Evolutionary conservation across 2,329 filamentous ascomycete genomes (phyloP), one percentile per base, ranked within the genome.

Genomic region (Parascedosporium putredinis): DNA sequence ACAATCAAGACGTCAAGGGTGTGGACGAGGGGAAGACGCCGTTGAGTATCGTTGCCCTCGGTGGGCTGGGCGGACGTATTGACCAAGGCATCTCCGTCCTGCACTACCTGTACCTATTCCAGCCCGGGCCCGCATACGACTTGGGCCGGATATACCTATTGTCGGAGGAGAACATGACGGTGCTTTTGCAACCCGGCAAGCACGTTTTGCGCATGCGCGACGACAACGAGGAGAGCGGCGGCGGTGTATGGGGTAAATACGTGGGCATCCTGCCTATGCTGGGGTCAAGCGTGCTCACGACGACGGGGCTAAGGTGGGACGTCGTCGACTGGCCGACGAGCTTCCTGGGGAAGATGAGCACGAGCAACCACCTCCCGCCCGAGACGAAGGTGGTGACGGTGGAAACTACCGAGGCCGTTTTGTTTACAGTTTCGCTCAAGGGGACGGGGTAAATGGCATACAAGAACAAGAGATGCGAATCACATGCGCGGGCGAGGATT

Each of bases 61-160:
- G 91, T 36, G 88, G 90, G 2, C 75, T 97, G 1, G 88, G 88
- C 40, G 93, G 93, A 5, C 82, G 93, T 25, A 86, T 97, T 14
- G 93, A 98, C 65, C 93, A 98, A 63, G 91, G 85, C 2, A 75
- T 98, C 45, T 89, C 88, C 51, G 83, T 95, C 58, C 75, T 98
- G 48, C 88, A 95, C 62, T 87, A 96, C 62, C 74, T 97, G 43
- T 90, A 80, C 57, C 65, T 78, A 45, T 81, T 78, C 62, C 79
- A 83, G 59, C 57, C 64, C 9, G 67, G 76, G 42, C 67, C 73
- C 0, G 62, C 60, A 22, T 76, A 78, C 52, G 62, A 65, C 24
- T 57, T 68, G 9, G 81, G 82, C 4, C 69, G 76, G 23, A 66
- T 97, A 55, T 95, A 84, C 66, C 76, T 98, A 7, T 74, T 96